Conservation (phyloP, 1,284 basidiomycete genomes). For the Meira nashicola region DNA sequence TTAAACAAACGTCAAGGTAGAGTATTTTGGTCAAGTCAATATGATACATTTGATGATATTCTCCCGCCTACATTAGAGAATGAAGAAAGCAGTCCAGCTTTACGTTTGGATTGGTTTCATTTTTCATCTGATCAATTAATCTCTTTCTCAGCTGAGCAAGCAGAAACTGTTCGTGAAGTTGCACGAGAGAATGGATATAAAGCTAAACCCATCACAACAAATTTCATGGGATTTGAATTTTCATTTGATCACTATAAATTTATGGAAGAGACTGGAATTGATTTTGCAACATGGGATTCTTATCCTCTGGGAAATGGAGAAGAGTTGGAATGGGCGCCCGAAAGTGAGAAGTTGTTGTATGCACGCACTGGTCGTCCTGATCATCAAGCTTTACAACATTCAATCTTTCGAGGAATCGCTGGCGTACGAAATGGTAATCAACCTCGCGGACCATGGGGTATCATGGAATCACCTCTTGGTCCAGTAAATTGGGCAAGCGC, state of each 20-base stretch:
- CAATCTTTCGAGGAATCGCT: constrained; percentile 25
- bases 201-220: constrained; percentile 30
- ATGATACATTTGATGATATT: constrained; percentile 27
- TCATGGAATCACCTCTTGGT: constrained; percentile 34
- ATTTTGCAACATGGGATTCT: constrained; percentile 27
- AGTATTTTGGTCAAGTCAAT: constrained; percentile 29
- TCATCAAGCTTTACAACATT: constrained; percentile 26
- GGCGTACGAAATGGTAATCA: constrained; percentile 24
- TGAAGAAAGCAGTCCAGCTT: constrained; percentile 28
- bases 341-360: constrained; percentile 24
- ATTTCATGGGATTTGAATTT: constrained; percentile 29
- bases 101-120: constrained; percentile 28
- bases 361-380: constrained; percentile 27
- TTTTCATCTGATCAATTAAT: constrained; percentile 26
- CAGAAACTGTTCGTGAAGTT: constrained; percentile 20
- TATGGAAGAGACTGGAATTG: constrained; percentile 19
- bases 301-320: constrained; percentile 33
- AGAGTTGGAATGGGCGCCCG: constrained; percentile 23
- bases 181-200: constrained; percentile 8
- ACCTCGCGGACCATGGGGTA: constrained; percentile 23
- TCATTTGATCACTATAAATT: constrained; percentile 34
- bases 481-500: constrained; percentile 27
- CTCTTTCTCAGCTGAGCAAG: background rate
- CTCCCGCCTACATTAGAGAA: constrained; percentile 25
- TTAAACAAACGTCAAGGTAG: constrained; percentile 31